Conservation (phyloP, 2,329 filamentous ascomycete genomes). For the Ampelomyces quisqualis region DNA sequence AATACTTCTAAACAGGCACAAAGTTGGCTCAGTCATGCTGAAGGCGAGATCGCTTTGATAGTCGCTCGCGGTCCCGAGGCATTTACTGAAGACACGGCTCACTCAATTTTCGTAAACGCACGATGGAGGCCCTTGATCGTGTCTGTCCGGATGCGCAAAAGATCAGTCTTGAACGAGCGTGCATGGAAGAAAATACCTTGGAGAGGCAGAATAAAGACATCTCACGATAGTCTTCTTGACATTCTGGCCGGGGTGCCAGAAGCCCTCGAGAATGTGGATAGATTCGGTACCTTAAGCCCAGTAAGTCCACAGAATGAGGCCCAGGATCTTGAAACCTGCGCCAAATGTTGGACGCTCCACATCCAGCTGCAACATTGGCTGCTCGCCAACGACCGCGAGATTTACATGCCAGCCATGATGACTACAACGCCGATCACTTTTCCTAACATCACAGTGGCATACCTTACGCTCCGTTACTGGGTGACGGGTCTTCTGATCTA, state of each 20-base stretch:
- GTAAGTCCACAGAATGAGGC: conserved; percentile 3
- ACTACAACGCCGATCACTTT: conserved; percentile 16
- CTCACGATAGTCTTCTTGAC: conserved; percentile 40
- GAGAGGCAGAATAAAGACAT: conserved; percentile 32
- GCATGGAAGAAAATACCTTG: conserved; percentile 44
- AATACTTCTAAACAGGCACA: conserved; percentile 21
- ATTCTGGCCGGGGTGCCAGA: conserved; percentile 36
- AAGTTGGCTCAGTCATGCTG: conserved; percentile 33
- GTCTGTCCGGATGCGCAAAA: conserved; percentile 40
- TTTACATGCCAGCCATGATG: conserved; percentile 14
- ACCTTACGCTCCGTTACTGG: conserved; percentile 30
- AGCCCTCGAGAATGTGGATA: conserved; percentile 34
- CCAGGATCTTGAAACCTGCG: conserved; percentile 5
- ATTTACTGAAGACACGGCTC: conserved; percentile 19
- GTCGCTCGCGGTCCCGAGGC: conserved; percentile 20
- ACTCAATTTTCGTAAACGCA: conserved; percentile 26
- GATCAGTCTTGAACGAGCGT: conserved; percentile 30
- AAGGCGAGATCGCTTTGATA: conserved; percentile 30
- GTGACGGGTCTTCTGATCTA: conserved; percentile 24
- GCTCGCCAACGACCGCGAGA: conserved; percentile 8
- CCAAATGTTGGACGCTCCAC: conserved; percentile 25
- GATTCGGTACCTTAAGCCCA: conserved; percentile 6
- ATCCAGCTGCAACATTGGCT: conserved; percentile 24
- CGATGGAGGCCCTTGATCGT: conserved; percentile 23
- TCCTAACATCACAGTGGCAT: conserved; percentile 17